Conservation (phyloP, 2,329 filamentous ascomycete species). For the Fulvia fulva region DNA sequence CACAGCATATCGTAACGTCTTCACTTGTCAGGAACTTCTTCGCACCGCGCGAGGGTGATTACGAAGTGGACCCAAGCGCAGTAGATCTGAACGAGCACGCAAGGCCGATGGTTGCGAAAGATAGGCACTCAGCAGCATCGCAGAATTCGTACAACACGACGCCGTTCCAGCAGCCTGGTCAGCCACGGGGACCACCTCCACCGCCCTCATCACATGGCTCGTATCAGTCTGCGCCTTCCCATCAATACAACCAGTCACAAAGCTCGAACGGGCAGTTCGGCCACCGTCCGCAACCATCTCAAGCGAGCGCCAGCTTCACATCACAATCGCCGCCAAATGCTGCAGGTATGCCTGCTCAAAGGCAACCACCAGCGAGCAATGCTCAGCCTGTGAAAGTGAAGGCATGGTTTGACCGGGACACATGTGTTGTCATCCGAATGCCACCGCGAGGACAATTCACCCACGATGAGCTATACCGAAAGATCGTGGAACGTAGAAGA, state of each 20-base stretch:
- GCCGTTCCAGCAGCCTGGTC: constrained; percentile 19
- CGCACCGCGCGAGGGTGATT: constrained; percentile 82
- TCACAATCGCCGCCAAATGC: constrained; percentile 15
- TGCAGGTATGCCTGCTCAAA: constrained; percentile 9
- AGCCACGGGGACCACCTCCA: constrained; percentile 21
- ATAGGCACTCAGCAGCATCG: constrained; percentile 47
- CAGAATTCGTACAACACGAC: constrained; percentile 23
- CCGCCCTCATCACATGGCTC: constrained; percentile 2
- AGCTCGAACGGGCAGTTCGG: constrained; percentile 12
- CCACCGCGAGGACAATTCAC: constrained; percentile 65
- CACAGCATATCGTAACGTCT: constrained; percentile 77
- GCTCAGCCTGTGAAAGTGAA: constrained; percentile 73
- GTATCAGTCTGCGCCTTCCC: constrained; percentile 4
- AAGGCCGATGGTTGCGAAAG: constrained; percentile 64
- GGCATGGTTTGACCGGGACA: constrained; percentile 79
- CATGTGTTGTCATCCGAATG: constrained; percentile 87
- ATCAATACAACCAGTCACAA: constrained; percentile 27
- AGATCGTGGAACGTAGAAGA: constrained; percentile 79
- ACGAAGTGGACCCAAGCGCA: constrained; percentile 76
- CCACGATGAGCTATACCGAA: constrained; percentile 74
- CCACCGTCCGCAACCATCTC: constrained; percentile 16
- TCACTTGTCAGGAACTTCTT: constrained; percentile 87
- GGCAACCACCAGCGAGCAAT: constrained; percentile 19
- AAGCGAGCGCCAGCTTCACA: constrained; percentile 10
- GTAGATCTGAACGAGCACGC: constrained; percentile 58